A percentile compares a stretch with the other conserved stretches of the same genome.
Conservation (phyloP, 225 moss, liverwort and hornwort genomes). For the Marchantia polymorpha region DNA sequence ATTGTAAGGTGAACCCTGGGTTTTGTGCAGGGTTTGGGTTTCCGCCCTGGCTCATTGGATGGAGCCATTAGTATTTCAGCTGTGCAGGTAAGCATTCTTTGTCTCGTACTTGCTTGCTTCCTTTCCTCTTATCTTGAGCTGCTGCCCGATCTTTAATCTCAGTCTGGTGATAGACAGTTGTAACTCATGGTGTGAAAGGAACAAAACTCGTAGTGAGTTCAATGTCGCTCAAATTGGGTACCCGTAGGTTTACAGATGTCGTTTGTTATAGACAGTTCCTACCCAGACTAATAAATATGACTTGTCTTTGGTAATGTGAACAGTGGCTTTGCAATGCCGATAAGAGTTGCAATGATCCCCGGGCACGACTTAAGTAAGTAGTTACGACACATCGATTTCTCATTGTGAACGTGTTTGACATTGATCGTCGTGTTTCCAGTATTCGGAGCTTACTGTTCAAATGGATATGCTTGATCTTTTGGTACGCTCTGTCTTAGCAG, state of each 20-base stretch:
- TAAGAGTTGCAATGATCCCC: conserved; percentile 77
- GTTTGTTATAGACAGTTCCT: not conserved
- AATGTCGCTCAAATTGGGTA: too few relatives aligned
- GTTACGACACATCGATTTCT: not conserved
- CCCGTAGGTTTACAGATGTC: not conserved
- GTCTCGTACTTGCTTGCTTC: not conserved
- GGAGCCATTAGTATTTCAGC: conserved; percentile 96
- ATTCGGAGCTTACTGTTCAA: not conserved
- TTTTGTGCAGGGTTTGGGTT: conserved; percentile 59
- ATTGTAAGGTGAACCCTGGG: not conserved
- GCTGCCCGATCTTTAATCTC: too few relatives aligned
- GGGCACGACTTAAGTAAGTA: conserved; percentile 68
- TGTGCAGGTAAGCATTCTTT: conserved; percentile 39
- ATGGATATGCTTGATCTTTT: not conserved
- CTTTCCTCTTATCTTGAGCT: too few relatives aligned
- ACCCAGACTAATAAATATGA: not conserved
- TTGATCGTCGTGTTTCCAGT: not conserved
- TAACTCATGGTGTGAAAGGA: too few relatives aligned
- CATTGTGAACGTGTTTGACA: not conserved
- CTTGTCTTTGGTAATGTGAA: not conserved
- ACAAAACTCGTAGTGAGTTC: too few relatives aligned
- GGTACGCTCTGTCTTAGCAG: not conserved
- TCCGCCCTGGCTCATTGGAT: conserved; percentile 72
- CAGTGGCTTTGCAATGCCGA: conserved; percentile 98
- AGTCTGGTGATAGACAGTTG: too few relatives aligned